Evolutionary conservation across 1,284 basidiomycete genomes (phyloP).

Genomic region (Malassezia cuniculi): DNA sequence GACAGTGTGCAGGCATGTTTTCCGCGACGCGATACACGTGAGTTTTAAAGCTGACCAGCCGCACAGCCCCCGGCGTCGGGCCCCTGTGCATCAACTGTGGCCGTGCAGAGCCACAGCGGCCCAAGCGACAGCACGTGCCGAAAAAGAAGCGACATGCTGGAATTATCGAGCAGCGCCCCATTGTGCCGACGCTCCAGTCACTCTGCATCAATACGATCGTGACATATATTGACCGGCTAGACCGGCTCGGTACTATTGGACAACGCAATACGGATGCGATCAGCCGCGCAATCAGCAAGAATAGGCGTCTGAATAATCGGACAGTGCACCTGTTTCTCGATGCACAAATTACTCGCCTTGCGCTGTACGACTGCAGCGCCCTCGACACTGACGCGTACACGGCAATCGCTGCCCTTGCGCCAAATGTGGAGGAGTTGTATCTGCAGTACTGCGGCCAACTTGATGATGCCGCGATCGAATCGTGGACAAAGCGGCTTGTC

Average conservation of each 20-base stretch:
- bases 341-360: slow-evolving; percentile 56
- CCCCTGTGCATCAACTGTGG: slow-evolving; percentile 2
- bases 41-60: not conserved
- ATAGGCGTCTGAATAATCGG: slow-evolving; percentile 65
- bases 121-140: not conserved
- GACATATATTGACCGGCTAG: slow-evolving; percentile 74
- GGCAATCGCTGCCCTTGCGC: slow-evolving; percentile 29
- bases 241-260: slow-evolving; percentile 76
- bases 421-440: slow-evolving; percentile 46
- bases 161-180: slow-evolving; percentile 47
- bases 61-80: not conserved
- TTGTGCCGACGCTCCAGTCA: slow-evolving; percentile 58
- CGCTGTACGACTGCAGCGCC: slow-evolving; percentile 72
- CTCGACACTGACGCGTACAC: slow-evolving; percentile 28
- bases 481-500: slow-evolving; percentile 58
- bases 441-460: slow-evolving; percentile 81
- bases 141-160: not conserved
- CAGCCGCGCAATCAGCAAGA: slow-evolving; percentile 56
- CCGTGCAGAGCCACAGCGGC: not conserved
- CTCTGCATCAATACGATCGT: slow-evolving; percentile 71
- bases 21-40: slow-evolving; percentile 60
- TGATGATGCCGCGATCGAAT: slow-evolving; percentile 56
- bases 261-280: slow-evolving; percentile 41
- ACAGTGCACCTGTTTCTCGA: slow-evolving; percentile 70
- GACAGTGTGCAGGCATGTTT: slow-evolving; percentile 68